Evolutionary conservation across 2,329 filamentous ascomycete species (phyloP).

Genomic region (Colletotrichum tropicicola): DNA sequence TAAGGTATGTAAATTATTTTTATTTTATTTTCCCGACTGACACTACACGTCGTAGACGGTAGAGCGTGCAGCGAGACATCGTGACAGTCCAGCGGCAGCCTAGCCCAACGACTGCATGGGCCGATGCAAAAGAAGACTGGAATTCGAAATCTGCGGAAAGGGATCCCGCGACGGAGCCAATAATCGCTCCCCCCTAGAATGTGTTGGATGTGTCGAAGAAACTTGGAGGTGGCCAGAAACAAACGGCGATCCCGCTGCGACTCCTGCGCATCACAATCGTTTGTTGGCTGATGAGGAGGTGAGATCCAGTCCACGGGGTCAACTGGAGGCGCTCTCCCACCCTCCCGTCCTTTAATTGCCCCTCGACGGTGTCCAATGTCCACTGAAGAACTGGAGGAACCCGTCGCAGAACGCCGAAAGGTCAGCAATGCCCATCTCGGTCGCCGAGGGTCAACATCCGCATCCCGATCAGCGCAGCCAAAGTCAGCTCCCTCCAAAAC

Average conservation of each 20-base stretch:
- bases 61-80: neutral
- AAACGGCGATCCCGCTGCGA: slow-evolving; percentile 5
- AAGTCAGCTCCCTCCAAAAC: neutral
- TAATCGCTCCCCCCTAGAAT: neutral
- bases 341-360: neutral
- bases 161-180: slow-evolving; percentile 1
- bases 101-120: slow-evolving; percentile 1
- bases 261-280: slow-evolving; percentile 22
- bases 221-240: slow-evolving; percentile 1
- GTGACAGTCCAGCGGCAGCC: slow-evolving; percentile 6
- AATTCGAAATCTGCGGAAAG: slow-evolving; percentile 1
- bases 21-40: neutral
- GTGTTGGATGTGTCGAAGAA: slow-evolving; percentile 3
- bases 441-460: neutral
- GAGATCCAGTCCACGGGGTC: neutral
- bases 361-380: neutral
- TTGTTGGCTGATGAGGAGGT: slow-evolving; percentile 14
- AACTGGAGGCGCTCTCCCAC: neutral
- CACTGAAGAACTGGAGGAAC: slow-evolving; percentile 15
- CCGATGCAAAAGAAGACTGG: slow-evolving; percentile 11
- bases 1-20: neutral
- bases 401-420: slow-evolving; percentile 7
- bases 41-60: no score
- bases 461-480: neutral
- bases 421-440: slow-evolving; percentile 5